Base-by-base conservation (phyloP, 352 stramenopile species). In the Globisporangium nagaii region DNA sequence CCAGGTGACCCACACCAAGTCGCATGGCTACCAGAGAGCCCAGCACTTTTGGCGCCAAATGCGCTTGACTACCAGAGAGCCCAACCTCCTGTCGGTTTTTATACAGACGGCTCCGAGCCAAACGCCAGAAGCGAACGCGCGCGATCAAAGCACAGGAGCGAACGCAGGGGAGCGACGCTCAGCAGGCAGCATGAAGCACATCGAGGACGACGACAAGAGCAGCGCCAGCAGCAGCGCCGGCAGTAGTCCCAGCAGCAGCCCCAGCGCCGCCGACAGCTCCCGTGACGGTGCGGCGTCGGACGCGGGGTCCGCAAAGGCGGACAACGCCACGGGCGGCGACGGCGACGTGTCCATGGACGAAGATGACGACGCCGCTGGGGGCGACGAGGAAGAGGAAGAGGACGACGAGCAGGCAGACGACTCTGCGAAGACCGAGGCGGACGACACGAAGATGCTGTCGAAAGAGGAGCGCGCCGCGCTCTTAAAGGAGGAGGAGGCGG, bases 401-500 rank as follows among this genome's bases (percentile, higher is more conserved):
- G 60, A 70, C 7, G 66, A 68, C 9, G 67, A 63, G 19, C 58
- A 72, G 13, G 52, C 67, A 11, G 59, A 69, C 4, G 46, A 62
- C 37, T 53, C 54, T 0, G 53, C 61, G 28, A 50, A 56, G 8
- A 27, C 49, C 0, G 53, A 58, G 8, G 42, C 51, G 9, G 70
- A 71, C n/a, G 67, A 73, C 34, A 41, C 51, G 15, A 70, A 70
- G 52, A 60, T 74, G 19, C 53, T 93, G 20, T 85, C 82, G 22
- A 58, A 56, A 9, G 79, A 79, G 34, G 79, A 95, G 58, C 73
- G 79, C 25, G 75, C 68, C 7, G 68, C 68, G 30, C 58, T 95
- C 17, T 65, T 77, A 19, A 49, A 65, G 34, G 84, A 94, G 52
- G 84, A 94, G 52, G 84, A 89, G 37, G 42, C 48, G 10, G 79